Evolutionary conservation across 1,284 basidiomycete species (phyloP).

Genomic region (Sporisorium graminicola): DNA sequence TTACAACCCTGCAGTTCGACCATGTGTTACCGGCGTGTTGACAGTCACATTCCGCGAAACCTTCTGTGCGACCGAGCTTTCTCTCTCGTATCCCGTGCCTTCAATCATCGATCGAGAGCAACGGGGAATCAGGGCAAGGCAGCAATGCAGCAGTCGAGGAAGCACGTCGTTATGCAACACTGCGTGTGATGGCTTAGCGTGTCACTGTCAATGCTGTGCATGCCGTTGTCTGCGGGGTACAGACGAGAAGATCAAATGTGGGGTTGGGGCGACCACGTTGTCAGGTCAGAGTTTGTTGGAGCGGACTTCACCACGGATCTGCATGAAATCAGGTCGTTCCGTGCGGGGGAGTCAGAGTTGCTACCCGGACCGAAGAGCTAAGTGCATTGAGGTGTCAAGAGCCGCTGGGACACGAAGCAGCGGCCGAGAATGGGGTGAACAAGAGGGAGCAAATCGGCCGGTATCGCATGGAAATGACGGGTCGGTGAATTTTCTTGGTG

Average conservation of each 20-base stretch:
- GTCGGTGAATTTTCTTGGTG: conserved; percentile 21
- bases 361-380: too few species aligned
- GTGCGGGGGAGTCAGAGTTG: too few species aligned
- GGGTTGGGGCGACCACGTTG: too few species aligned
- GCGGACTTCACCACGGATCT: not conserved
- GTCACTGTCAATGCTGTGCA: not conserved
- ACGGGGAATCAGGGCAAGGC: conserved; percentile 1
- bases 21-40: too few species aligned
- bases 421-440: conserved; percentile 8
- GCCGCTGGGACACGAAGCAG: not conserved
- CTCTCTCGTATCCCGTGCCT: not conserved
- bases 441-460: conserved; percentile 24
- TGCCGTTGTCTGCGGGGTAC: not conserved
- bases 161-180: too few species aligned
- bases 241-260: not conserved
- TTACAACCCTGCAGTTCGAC: too few species aligned
- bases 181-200: not conserved
- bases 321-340: not conserved
- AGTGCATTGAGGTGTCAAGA: not conserved
- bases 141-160: too few species aligned
- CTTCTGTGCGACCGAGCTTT: too few species aligned
- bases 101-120: not conserved
- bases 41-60: too few species aligned
- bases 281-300: too few species aligned
- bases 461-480: conserved; percentile 25